Evolutionary conservation across 75 land plant genomes (phyloP), one percentile per base, ranked within the genome.

Genomic region (Pseudotsuga menziesii): DNA sequence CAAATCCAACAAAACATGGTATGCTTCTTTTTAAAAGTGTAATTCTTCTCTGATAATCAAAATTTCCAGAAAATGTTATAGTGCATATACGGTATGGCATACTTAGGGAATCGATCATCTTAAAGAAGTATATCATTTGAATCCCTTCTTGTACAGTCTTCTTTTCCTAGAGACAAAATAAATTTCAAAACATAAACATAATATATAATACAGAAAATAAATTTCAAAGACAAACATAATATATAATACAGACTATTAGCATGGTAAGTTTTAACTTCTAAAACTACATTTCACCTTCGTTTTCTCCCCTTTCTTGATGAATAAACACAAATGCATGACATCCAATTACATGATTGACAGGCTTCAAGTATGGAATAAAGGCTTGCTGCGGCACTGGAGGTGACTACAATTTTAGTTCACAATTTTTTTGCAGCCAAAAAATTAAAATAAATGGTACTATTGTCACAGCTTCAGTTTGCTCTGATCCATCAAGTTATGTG

Each of bases 351-450:
- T 80, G 22, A 27, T 32, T 76, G 58, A 72, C 76, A 94, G 94
- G 96, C n/a, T 81, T 94, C 23, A 35, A 75, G 23, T 85, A 85
- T 79, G 82, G 87, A 57, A 88, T 89, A 0, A 94, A 76, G 77
- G 92, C 97, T 0, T 94, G 94, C 75, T 94, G 94, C 80, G 97
- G 94, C 22, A 85, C 85, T 0, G 88, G 83, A n/a, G 95, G 90
- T 5, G 78, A 80, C 23, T 89, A 92, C 80, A 94, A 92, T 55
- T 94, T 85, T 73, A 76, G 87, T 58, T 77, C 73, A 1, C 17
- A 61, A 17, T 63, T 90, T 12, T 84, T 60, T 71, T 94, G 97
- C 74, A 88, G 93, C 17, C 83, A 82, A 22, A 87, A 58, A 20
- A 84, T 62, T 72, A 23, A 74, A 11, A 76, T 90, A 17, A 78